phyloP scores from a whole-genome alignment of 2,329 filamentous ascomycete genomes.

The Clonostachys chloroleuca region DNA sequence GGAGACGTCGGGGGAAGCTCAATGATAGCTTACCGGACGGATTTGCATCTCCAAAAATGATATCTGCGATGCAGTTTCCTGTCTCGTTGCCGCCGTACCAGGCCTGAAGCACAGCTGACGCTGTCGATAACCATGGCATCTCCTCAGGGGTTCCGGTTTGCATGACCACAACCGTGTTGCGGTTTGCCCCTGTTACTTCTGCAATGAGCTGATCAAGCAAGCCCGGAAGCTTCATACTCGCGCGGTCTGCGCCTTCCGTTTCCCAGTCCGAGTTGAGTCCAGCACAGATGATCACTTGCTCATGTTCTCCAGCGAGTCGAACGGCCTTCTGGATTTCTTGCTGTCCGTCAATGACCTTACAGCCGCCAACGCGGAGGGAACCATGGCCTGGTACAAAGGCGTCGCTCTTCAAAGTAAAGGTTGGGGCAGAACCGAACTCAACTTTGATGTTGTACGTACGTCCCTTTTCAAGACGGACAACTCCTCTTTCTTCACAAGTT shows the following conservation, averaged over 20 bases:
- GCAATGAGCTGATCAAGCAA: constrained; percentile 66
- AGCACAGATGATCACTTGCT: constrained; percentile 74
- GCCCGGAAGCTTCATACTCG: constrained; percentile 73
- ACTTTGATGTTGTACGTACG: constrained; percentile 6
- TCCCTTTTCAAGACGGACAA: background rate
- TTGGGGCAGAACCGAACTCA: constrained; percentile 5
- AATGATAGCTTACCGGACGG: constrained; percentile 73
- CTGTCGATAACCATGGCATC: constrained; percentile 64
- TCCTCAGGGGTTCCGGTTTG: constrained; percentile 73
- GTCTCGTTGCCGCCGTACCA: constrained; percentile 87
- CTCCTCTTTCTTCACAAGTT: constrained; percentile 18
- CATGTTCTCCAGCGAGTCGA: constrained; percentile 61
- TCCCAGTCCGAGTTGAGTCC: constrained; percentile 82
- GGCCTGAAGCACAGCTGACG: constrained; percentile 62
- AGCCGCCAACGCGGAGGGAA: constrained; percentile 58
- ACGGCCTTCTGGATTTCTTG: constrained; percentile 65
- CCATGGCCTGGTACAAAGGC: constrained; percentile 51
- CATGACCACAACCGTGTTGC: constrained; percentile 67
- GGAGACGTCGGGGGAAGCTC: constrained; percentile 62
- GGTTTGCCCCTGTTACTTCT: constrained; percentile 61
- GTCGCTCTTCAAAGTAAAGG: constrained; percentile 6
- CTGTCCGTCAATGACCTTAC: constrained; percentile 50
- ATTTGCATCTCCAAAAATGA: constrained; percentile 70
- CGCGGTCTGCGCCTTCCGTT: constrained; percentile 73
- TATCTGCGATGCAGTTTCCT: constrained; percentile 74